Evolutionary conservation across 2,329 filamentous ascomycete species (phyloP), one percentile per base, ranked within the genome.

Genomic region (Cercospora beticola): DNA sequence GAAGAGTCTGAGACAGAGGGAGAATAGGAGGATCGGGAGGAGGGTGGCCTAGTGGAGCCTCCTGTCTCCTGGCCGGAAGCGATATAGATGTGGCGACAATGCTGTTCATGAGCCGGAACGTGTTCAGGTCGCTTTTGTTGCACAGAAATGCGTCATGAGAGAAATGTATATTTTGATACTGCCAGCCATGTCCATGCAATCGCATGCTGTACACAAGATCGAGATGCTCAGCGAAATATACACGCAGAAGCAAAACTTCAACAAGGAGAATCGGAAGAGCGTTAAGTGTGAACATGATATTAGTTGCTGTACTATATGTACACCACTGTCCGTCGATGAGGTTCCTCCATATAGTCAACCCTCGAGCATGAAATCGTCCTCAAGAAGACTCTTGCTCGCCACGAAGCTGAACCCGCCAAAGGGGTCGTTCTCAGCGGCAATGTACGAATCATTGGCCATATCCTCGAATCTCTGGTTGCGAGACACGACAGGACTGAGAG

Each of bases 401-500:
- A 86, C 84, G 71, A 83, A 86, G 75, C 83, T 86, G 73, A 86
- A 86, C 0, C 84, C 84, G 12, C 84, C 84, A 74, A 86, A 86
- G 0, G 83, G 82, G 74, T 86, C 81, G 43, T 74, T 78, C 71
- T 82, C 81, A 23, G 72, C 76, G 21, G 43, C 43, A 43, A 60
- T 36, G 33, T 61, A 66, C 3, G 60, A 36, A 46, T 60, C 46
- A 14, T 73, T 70, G 49, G 64, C 62, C 18, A 75, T 66, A 36
- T 73, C 73, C 40, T 73, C 74, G 5, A 63, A 54, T 66, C 74
- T 70, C 62, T 70, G 64, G 36, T 64, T 65, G 60, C 79, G 72
- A 30, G 70, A 75, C 28, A 89, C 78, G 1, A 91, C 85, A 5
- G 93, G 93, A 78, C 92, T 96, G 64, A 98, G 84, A 3, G 92